Conservation (phyloP, 768 basidiomycete species). For the Mycena polygramma region DNA sequence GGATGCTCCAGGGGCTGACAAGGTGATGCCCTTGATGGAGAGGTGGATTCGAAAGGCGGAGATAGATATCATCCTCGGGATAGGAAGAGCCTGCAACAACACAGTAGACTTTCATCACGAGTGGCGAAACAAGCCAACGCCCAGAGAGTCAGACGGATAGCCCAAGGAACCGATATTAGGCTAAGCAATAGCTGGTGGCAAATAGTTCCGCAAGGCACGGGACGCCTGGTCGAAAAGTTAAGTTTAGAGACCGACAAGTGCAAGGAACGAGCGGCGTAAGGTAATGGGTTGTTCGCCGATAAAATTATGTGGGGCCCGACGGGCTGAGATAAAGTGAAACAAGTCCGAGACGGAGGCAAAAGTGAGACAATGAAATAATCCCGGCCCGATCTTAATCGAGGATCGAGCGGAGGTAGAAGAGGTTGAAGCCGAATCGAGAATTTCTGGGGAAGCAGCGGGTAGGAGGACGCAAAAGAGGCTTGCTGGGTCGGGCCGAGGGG, state of each 20-base stretch:
- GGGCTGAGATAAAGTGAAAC: conserved; percentile 12
- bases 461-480: conserved; percentile 15
- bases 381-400: conserved; percentile 32
- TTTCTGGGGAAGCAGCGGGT: not conserved
- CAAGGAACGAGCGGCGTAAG: conserved; percentile 7
- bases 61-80: conserved; percentile 17
- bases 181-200: not conserved
- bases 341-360: conserved; percentile 28
- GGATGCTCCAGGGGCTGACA: not conserved
- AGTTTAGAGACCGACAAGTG: conserved; percentile 18
- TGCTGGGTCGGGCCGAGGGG: conserved; percentile 27
- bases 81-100: not conserved
- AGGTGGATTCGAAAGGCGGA: conserved; percentile 5
- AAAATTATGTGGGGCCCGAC: conserved; percentile 14
- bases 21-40: conserved; percentile 22
- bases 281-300: conserved; percentile 19
- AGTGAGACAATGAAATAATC: conserved; percentile 22
- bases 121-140: not conserved
- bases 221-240: conserved; percentile 7
- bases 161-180: not conserved
- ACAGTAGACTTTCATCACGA: conserved; percentile 12
- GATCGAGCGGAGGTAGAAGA: conserved; percentile 29
- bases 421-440: conserved; percentile 18
- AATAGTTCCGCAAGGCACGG: conserved; percentile 17
- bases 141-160: conserved; percentile 10